Base-by-base conservation (phyloP, 1,139 yeast species). In the Taiozyma sp. region DNA sequence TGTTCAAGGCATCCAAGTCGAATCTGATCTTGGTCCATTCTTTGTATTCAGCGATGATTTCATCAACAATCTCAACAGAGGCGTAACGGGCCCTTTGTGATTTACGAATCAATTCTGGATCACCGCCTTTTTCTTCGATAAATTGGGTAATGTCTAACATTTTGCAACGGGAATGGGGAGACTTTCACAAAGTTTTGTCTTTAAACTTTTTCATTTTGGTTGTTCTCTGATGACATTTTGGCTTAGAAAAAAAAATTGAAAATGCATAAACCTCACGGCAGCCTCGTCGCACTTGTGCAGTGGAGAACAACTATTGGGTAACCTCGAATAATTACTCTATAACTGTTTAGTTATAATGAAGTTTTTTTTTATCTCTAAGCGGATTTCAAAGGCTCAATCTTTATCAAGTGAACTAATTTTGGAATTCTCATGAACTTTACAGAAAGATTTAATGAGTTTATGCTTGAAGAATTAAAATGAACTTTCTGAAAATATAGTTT, bases 11-110 rank as follows among this genome's bases (percentile, higher is more conserved):
- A 70, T 93, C 99, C 60, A 93, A 80, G 55, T 90, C 93, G 67
- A 91, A 93, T 75, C 97, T 88, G 62, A 90, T 81, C 71, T 80
- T 84, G 62, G 93, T 89, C 99, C 99, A 93, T 55, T 81, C 83
- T 73, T 88, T 89, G 79, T 93, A 93, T 61, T 85, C 96, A 57
- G 75, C 77, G 68, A 95, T 88, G 68, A 93, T 91, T 73, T 93
- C 97, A 68, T 93, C 99, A 47, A 93, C 98, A 51, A 93, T 68
- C 71, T 93, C 99, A 49, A 91, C 98, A 36, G 95, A 76, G 62
- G 83, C 98, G 55, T 96, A 96, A 77, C 99, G 89, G 59, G 96
- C 96, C 71, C 76, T 82, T 72, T 93, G 99, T 40, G 98, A 91
- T 63, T 76, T 83, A 69, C 87, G 87, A 67, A 93, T 90, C 56